Conservation (phyloP, 2,329 filamentous ascomycete species). For the Calonectria pseudoreteaudii region DNA sequence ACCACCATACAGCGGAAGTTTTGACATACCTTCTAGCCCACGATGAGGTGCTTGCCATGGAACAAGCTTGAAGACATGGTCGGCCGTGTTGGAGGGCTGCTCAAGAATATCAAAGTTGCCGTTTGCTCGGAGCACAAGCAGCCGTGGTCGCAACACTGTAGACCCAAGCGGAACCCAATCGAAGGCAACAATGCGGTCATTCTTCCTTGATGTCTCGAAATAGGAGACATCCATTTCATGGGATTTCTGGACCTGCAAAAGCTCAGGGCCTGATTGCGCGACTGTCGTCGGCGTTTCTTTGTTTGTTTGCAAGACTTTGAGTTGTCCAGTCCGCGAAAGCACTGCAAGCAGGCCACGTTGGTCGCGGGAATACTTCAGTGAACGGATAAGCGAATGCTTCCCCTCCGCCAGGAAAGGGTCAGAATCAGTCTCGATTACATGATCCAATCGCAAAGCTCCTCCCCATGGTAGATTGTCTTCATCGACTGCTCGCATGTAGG, state of each 20-base stretch:
- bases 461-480: conserved; percentile 73
- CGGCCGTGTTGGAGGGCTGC: conserved; percentile 68
- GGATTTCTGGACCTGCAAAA: conserved; percentile 70
- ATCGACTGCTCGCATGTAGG: conserved; percentile 69
- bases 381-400: conserved; percentile 71
- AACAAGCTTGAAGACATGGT: conserved; percentile 70
- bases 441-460: conserved; percentile 68
- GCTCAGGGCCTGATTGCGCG: conserved; percentile 64
- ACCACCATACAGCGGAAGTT: background rate
- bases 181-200: conserved; percentile 74
- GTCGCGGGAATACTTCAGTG: conserved; percentile 72
- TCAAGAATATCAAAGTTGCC: conserved; percentile 72
- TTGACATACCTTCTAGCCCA: conserved; percentile 62
- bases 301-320: conserved; percentile 70
- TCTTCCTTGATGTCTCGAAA: conserved; percentile 62
- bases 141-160: conserved; percentile 66
- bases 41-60: conserved; percentile 71
- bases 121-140: conserved; percentile 70
- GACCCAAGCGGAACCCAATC: conserved; percentile 74
- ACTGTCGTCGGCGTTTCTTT: conserved; percentile 61
- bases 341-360: conserved; percentile 71
- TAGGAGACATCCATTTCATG: conserved; percentile 72
- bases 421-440: conserved; percentile 66
- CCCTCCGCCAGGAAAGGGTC: conserved; percentile 63
- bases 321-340: conserved; percentile 71